Percentiles rank a stretch among this genome's conserved stretches.
Evolutionary conservation across 345 rosid species (phyloP).

Genomic region (Linum tenue): DNA sequence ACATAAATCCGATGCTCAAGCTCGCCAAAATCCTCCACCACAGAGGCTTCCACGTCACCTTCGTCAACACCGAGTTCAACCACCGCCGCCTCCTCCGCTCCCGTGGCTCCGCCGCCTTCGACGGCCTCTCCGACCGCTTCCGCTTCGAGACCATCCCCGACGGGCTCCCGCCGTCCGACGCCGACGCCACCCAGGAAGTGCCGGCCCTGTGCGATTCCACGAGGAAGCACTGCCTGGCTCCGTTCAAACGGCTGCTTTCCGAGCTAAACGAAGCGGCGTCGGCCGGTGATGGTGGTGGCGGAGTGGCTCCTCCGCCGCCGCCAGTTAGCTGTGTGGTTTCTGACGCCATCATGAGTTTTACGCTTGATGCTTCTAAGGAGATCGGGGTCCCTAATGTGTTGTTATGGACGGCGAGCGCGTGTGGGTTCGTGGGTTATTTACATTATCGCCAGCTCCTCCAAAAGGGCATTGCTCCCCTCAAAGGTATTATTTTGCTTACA

Average conservation of each 20-base stretch:
- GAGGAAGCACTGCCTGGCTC: not conserved
- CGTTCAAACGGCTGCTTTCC: not conserved
- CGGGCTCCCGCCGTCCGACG: not conserved
- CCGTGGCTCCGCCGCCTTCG: not conserved
- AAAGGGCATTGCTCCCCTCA: not conserved
- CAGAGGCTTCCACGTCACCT: not conserved
- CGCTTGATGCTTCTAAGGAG: not conserved
- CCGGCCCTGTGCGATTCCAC: not conserved
- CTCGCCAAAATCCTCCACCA: not conserved
- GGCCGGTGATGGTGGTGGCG: not conserved
- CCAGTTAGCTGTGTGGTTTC: not conserved
- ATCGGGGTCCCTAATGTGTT: not conserved
- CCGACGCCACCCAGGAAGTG: not conserved
- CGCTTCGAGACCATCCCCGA: slow-evolving; percentile 6
- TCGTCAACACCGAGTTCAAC: not conserved
- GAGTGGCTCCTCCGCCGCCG: not conserved
- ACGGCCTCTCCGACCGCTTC: not conserved
- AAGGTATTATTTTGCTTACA: not conserved
- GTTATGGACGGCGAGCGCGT: slow-evolving; percentile 1
- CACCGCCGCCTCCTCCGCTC: not conserved
- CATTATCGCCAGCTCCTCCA: not conserved
- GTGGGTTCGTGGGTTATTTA: not conserved
- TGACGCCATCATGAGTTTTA: not conserved
- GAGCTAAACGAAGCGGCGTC: not conserved
- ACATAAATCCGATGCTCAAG: not conserved